Conservation (phyloP, 208 protist genomes). For the Acanthamoeba castellanii region DNA sequence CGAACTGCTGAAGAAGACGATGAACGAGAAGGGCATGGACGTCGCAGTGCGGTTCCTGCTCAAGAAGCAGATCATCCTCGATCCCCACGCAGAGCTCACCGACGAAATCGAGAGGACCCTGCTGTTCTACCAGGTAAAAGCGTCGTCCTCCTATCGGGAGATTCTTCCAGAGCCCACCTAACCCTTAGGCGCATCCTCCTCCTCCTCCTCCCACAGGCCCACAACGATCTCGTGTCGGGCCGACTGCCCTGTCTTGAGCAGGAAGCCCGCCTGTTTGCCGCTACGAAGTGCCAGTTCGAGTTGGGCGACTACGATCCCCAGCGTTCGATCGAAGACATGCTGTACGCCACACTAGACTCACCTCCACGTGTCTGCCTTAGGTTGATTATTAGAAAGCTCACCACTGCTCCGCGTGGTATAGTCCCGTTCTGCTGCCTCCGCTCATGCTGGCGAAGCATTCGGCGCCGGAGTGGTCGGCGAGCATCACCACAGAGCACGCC, state of each 20-base stretch:
- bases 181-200: background rate
- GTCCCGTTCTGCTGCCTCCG: background rate
- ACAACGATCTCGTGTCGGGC: conserved; percentile 62
- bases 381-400: background rate
- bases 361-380: no score
- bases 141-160: background rate
- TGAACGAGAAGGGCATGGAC: conserved; percentile 50
- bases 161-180: background rate
- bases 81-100: conserved; percentile 17
- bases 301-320: conserved; percentile 60
- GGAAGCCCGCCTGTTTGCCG: conserved; percentile 58
- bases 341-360: background rate
- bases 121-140: conserved; percentile 63
- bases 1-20: conserved; percentile 55
- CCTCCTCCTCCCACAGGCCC: conserved; percentile 33
- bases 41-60: conserved; percentile 50
- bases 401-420: background rate
- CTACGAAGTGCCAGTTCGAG: conserved; percentile 72
- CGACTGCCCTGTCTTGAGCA: conserved; percentile 17
- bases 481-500: conserved; percentile 31
- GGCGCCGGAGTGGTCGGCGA: background rate
- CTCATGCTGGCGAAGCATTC: conserved; percentile 9
- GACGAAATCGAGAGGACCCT: conserved; percentile 61
- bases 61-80: conserved; percentile 71
- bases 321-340: conserved; percentile 18